Conservation (phyloP, 2,329 filamentous ascomycete species). For the Colletotrichum lindemuthianum region DNA sequence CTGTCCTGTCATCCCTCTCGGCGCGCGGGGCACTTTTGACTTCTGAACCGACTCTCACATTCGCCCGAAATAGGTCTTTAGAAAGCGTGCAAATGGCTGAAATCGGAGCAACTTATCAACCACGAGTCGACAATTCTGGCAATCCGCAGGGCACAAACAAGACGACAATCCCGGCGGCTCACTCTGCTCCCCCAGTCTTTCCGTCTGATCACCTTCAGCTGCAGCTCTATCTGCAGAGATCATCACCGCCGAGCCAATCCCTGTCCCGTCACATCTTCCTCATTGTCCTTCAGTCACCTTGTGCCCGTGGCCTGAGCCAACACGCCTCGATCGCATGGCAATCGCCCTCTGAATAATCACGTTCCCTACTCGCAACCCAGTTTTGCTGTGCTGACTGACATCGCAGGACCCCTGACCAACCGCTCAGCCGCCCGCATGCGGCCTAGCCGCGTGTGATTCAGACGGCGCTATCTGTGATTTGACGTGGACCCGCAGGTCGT, state of each 20-base stretch:
- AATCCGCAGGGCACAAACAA: constrained; percentile 18
- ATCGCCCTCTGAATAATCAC: not conserved
- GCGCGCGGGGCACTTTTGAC: constrained; percentile 3
- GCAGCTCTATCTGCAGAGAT: constrained; percentile 32
- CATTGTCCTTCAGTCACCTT: constrained; percentile 3
- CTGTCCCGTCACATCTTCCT: constrained; percentile 19
- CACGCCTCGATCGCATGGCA: constrained; percentile 1
- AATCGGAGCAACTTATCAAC: constrained; percentile 16
- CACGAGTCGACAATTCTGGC: not conserved
- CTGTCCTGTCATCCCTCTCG: constrained; percentile 21
- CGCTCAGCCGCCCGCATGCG: constrained; percentile 30
- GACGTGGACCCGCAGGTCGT: constrained; percentile 23
- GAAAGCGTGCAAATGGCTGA: constrained; percentile 3
- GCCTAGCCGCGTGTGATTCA: constrained; percentile 35
- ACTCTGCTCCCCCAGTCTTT: not conserved
- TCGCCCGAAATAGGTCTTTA: constrained; percentile 11
- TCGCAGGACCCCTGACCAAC: constrained; percentile 26
- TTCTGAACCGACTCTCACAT: constrained; percentile 10
- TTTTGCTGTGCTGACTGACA: constrained; percentile 13
- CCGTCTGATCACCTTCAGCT: constrained; percentile 27
- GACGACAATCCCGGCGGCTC: constrained; percentile 19
- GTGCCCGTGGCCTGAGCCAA: constrained; percentile 6
- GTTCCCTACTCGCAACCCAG: not conserved
- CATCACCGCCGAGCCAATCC: constrained; percentile 31
- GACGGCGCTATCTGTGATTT: constrained; percentile 36